Conservation (phyloP, 345 rosid genomes). For the Populus pruinosa region DNA sequence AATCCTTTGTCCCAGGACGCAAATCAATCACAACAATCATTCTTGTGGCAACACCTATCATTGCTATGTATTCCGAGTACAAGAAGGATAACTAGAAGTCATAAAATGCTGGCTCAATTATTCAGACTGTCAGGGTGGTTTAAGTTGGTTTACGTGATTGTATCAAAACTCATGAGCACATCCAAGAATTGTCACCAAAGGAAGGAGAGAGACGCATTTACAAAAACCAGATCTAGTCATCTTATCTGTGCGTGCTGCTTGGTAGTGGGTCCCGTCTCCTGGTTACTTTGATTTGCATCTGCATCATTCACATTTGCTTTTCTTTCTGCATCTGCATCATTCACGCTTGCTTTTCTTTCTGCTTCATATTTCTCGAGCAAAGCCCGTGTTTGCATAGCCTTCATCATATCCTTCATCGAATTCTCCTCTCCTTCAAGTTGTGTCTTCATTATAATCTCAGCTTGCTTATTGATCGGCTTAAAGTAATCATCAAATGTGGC, state of each 20-base stretch:
- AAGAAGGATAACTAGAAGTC: not conserved
- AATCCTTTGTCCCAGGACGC: too few relatives aligned
- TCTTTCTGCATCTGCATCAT: conserved; percentile 34
- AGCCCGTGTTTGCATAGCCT: conserved; percentile 55
- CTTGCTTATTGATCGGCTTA: conserved; percentile 82
- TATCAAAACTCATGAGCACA: not conserved
- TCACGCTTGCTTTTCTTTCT: conserved; percentile 34
- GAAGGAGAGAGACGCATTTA: not conserved
- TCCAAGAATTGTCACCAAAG: conserved; percentile 4
- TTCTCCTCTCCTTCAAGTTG: conserved; percentile 87
- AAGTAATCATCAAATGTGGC: conserved; percentile 76
- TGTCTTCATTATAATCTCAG: conserved; percentile 64
- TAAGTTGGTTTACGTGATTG: not conserved
- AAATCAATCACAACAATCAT: too few relatives aligned
- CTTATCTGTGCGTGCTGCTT: conserved; percentile 22
- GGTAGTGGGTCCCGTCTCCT: conserved; percentile 22
- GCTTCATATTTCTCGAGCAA: conserved; percentile 42
- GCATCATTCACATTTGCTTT: conserved; percentile 17
- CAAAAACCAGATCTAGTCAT: conserved; percentile 8
- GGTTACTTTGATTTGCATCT: conserved; percentile 21
- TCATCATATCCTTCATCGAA: conserved; percentile 65
- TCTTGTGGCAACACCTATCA: not conserved
- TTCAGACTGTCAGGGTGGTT: not conserved
- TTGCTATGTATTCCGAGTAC: not conserved
- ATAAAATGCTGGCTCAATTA: not conserved